Evolutionary conservation across 345 rosid genomes (phyloP), one percentile per base, ranked within the genome.

Genomic region (Aquilaria malaccensis): DNA sequence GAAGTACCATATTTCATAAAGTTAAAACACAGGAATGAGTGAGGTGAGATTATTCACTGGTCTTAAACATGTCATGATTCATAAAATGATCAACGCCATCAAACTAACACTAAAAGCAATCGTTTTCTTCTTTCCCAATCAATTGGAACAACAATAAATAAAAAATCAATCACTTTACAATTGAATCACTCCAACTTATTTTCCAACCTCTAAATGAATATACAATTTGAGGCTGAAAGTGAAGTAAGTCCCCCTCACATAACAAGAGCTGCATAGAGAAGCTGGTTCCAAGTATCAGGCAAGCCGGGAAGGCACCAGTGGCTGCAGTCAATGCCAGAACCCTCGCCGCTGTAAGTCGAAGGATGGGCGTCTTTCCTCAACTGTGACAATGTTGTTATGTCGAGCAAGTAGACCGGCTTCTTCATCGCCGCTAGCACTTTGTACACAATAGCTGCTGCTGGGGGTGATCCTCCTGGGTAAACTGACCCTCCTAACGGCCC

Each of bases 201-300:
- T 22, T 71, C 5, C 49, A 58, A 61, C 11, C 58, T 12, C 29
- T 43, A 33, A 33, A 13, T 50, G 55, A 72, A 56, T 67, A 48
- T 64, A 67, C 45, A 74, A 46, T 63, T n/a, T 59, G 22, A 66
- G 57, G 48, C 45, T 30, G 56, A 71, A 61, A 54, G 50, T 41
- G 52, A 45, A 5, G 50, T 30, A 45, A 29, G 12, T 50, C 33
- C 45, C 12, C 57, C 60, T 87, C 79, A 85, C 80, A 70, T 75
- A 10, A 71, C 55, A 5, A 89, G 83, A 72, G 94, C 89, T 71
- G 89, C 96, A 70, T 87, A 87, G 14, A 92, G 75, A 64, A 92
- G 98, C 64, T 92, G 96, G 75, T 89, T 92, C 98, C 98, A 92
- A 29, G 86, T 85, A 76, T 92, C 98, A 0, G 98, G 98, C 76